Evolutionary conservation across 305 asterid species (phyloP).

Genomic region (Plantago lanceolata): DNA sequence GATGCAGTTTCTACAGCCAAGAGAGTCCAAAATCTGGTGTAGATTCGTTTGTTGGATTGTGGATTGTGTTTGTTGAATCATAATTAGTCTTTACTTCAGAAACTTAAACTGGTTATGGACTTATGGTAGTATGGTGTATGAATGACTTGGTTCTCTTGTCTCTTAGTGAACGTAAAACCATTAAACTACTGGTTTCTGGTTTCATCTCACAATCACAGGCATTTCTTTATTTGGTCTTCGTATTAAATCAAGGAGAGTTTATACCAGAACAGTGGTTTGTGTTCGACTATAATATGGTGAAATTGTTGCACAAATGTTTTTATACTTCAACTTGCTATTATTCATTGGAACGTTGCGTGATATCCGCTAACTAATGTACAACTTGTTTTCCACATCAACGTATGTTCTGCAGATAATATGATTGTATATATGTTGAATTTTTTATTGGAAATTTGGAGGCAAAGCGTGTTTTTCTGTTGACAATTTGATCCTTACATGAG

Average conservation of each 20-base stretch:
- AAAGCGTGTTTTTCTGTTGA: conserved; percentile 4
- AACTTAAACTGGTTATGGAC: no score
- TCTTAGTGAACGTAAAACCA: conserved; percentile 7
- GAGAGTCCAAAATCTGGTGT: conserved; percentile 27
- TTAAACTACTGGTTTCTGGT: conserved; percentile 11
- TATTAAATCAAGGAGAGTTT: background rate
- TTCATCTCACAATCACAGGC: background rate
- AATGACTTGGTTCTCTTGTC: conserved; percentile 19
- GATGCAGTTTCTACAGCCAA: conserved; percentile 12
- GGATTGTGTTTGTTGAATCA: conserved; percentile 17
- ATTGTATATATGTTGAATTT: background rate
- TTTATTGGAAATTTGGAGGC: background rate
- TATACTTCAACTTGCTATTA: conserved; percentile 1
- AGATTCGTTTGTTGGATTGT: conserved; percentile 15
- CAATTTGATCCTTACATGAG: background rate
- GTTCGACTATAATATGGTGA: background rate
- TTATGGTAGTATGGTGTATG: background rate
- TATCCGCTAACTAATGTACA: conserved; percentile 7
- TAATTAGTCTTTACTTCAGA: background rate
- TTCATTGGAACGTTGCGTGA: background rate
- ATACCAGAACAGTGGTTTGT: background rate
- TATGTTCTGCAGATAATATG: conserved; percentile 1
- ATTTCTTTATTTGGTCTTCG: background rate
- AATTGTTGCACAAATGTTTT: conserved; percentile 1
- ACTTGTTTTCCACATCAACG: conserved; percentile 1